Percentiles rank a stretch among this genome's conserved stretches.
These are phyloP conservation scores for Nannizzia gypsea DNA, from an alignment of 2,329 filamentous ascomycete genomes.

Conservation along the genomic window DNA sequence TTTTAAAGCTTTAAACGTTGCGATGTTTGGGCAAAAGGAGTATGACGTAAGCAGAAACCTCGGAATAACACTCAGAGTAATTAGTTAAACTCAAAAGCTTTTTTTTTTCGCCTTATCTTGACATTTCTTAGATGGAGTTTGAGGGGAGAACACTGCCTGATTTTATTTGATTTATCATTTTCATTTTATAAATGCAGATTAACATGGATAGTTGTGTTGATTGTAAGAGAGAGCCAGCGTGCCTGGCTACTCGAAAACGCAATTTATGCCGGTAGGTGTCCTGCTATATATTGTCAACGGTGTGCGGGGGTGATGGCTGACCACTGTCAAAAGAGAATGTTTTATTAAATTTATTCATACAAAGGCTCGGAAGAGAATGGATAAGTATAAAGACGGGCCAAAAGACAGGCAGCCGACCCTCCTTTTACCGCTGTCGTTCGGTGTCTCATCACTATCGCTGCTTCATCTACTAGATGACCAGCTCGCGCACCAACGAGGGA, in stretches of 20 bases:
- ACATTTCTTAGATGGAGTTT: background rate
- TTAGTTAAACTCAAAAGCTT: background rate
- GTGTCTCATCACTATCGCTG: constrained; percentile 65
- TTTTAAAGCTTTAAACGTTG: background rate
- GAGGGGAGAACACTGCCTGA: background rate
- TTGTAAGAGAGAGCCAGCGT: constrained; percentile 11
- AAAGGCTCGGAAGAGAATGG: constrained; percentile 70
- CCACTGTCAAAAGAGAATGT: constrained; percentile 46
- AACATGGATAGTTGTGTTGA: constrained; percentile 20
- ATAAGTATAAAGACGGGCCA: constrained; percentile 41
- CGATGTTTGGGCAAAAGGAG: background rate
- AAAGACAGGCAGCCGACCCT: constrained; percentile 43
- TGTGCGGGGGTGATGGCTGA: background rate
- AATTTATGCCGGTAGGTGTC: constrained; percentile 13
- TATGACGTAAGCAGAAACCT: constrained; percentile 6
- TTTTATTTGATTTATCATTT: no score
- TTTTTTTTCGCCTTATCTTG: background rate
- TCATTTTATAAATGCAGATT: background rate
- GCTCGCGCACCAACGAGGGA: constrained; percentile 51
- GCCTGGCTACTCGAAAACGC: constrained; percentile 10
- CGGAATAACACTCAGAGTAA: background rate
- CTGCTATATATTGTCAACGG: background rate
- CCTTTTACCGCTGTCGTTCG: constrained; percentile 70
- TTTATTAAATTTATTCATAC: constrained; percentile 65
- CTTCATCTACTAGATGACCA: constrained; percentile 64